Conservation (phyloP, 129 eudicot species). For the Lactuca sativa region DNA sequence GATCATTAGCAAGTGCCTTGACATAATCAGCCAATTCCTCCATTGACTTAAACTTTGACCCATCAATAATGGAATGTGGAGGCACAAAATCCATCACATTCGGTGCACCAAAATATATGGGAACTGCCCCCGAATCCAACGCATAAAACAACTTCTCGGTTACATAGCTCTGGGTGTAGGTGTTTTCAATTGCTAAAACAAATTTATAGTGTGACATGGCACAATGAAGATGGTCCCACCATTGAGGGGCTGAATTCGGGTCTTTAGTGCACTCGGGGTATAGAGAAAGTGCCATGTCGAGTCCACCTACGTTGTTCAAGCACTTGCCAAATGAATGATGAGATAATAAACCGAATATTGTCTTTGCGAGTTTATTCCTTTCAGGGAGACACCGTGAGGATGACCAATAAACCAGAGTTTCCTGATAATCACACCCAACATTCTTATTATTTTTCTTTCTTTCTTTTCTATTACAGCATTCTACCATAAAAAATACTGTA, state of each 20-base stretch:
- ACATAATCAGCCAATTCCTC: constrained; percentile 75
- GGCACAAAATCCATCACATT: constrained; percentile 96
- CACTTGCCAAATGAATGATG: constrained; percentile 96
- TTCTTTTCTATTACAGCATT: too few species aligned
- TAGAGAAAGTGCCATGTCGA: constrained; percentile 74
- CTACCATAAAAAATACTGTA: too few species aligned
- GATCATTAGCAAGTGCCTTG: constrained; percentile 81
- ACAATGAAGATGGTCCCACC: constrained; percentile 99
- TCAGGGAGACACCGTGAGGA: constrained; percentile 93
- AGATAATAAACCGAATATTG: constrained; percentile 59
- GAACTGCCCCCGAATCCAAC: constrained; percentile 85
- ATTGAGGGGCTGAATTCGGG: constrained; percentile 55
- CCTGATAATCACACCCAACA: constrained; percentile 45
- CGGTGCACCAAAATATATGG: constrained; percentile 95
- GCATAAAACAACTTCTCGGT: constrained; percentile 95
- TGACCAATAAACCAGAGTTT: constrained; percentile 94
- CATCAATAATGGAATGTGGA: constrained; percentile 92
- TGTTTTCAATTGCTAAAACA: constrained; percentile 85
- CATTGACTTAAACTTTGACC: constrained; percentile 63
- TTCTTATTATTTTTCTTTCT: not conserved
- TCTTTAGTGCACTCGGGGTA: constrained; percentile 85
- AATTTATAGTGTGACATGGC: constrained; percentile 97
- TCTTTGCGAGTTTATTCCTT: constrained; percentile 81
- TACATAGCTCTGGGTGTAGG: constrained; percentile 80
- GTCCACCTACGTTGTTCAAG: constrained; percentile 91